phyloP scores from a whole-genome alignment of 805 yeast species.

The Blastobotrys mokoenaii region DNA sequence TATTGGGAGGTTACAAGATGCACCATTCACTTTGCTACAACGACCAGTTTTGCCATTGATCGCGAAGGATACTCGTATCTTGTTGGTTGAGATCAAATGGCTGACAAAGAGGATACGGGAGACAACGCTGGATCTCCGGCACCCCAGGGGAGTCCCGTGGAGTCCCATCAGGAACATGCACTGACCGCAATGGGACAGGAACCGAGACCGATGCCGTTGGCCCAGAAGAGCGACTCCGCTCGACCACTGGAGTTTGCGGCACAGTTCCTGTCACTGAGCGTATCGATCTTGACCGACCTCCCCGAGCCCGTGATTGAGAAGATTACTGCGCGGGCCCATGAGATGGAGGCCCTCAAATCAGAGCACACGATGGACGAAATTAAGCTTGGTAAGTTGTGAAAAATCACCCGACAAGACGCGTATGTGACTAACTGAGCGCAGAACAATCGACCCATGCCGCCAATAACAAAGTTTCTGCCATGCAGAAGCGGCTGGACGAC shows the following conservation, averaged over 20 bases:
- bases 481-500: slow-evolving; percentile 6
- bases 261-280: slow-evolving; percentile 14
- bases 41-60: too few relatives aligned
- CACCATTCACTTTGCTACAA: too few relatives aligned
- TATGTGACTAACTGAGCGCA: neutral
- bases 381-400: slow-evolving; percentile 14
- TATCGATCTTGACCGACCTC: slow-evolving; percentile 9
- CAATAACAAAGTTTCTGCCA: slow-evolving; percentile 6
- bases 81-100: too few relatives aligned
- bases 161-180: too few relatives aligned
- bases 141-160: too few relatives aligned
- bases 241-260: slow-evolving; percentile 10
- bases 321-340: slow-evolving; percentile 16
- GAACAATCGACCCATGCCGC: slow-evolving; percentile 13
- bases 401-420: neutral
- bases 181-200: too few relatives aligned
- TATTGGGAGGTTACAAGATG: too few relatives aligned
- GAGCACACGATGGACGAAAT: slow-evolving; percentile 21
- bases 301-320: slow-evolving; percentile 14
- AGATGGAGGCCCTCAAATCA: slow-evolving; percentile 19
- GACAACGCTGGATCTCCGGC: too few relatives aligned
- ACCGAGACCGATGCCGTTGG: neutral
- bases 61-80: too few relatives aligned
- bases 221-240: neutral
- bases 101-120: too few relatives aligned